Percentiles rank a stretch among this genome's conserved stretches.
Conservation (phyloP, 75 land plant genomes). For the Sequoiadendron giganteum region DNA sequence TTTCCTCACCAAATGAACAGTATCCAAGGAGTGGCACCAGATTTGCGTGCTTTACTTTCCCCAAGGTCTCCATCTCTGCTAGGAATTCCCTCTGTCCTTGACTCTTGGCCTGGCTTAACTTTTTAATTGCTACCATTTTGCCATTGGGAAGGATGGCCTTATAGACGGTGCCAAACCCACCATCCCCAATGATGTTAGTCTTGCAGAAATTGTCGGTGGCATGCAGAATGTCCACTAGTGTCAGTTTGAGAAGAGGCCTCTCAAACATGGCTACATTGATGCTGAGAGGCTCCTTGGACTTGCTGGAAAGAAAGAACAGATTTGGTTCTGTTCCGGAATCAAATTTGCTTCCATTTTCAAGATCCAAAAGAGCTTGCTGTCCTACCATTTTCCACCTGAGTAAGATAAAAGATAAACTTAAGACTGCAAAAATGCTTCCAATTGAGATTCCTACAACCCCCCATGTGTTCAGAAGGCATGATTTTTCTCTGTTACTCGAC, state of each 20-base stretch:
- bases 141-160: constrained; percentile 51
- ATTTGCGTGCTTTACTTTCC: constrained; percentile 51
- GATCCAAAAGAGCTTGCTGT: constrained; percentile 11
- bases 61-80: constrained; percentile 55
- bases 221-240: constrained; percentile 48
- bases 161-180: constrained; percentile 72
- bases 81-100: constrained; percentile 50
- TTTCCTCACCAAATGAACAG: constrained; percentile 55
- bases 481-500: neutral
- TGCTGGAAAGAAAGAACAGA: constrained; percentile 14
- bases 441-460: constrained; percentile 29
- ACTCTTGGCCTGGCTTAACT: constrained; percentile 28
- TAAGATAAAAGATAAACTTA: constrained; percentile 12
- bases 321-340: constrained; percentile 18
- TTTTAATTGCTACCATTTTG: constrained; percentile 44
- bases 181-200: constrained; percentile 69
- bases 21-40: constrained; percentile 56
- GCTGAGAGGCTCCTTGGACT: constrained; percentile 42
- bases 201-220: constrained; percentile 75
- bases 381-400: constrained; percentile 25
- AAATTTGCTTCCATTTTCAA: constrained; percentile 29
- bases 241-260: constrained; percentile 48
- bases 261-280: constrained; percentile 60
- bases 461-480: constrained; percentile 17
- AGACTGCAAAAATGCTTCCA: constrained; percentile 24